These are phyloP conservation scores for Chenopodium berlandieri DNA, from an alignment of 148 eudicot species.

Conservation along the genomic window DNA sequence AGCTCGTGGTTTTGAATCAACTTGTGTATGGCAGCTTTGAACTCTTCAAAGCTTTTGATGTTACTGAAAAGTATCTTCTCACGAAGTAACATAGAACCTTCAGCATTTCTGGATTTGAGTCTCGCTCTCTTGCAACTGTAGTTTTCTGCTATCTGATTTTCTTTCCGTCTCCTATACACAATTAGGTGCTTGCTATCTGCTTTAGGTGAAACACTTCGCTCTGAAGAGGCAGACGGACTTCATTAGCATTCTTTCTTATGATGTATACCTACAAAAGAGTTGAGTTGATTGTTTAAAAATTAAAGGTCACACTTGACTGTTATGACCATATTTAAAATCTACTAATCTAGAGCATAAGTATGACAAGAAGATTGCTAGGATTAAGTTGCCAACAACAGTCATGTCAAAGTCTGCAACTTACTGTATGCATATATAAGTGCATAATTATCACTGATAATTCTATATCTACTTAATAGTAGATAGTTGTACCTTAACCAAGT, in stretches of 20 bases:
- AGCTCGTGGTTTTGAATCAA: conserved; percentile 48
- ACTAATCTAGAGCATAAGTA: too few relatives aligned
- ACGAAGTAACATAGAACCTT: not conserved
- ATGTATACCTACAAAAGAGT: conserved; percentile 43
- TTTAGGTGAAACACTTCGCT: conserved; percentile 11
- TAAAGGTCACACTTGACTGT: too few relatives aligned
- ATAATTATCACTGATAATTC: too few relatives aligned
- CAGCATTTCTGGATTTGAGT: not conserved
- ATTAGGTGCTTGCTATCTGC: conserved; percentile 1
- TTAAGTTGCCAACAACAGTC: too few relatives aligned
- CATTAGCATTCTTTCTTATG: conserved; percentile 41
- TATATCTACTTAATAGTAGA: too few relatives aligned
- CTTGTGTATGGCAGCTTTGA: conserved; percentile 35
- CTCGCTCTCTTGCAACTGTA: not conserved
- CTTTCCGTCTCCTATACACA: conserved; percentile 17
- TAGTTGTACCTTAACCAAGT: too few relatives aligned
- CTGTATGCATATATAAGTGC: too few relatives aligned
- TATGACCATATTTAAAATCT: too few relatives aligned
- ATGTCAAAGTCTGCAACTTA: not conserved
- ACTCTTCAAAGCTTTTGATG: conserved; percentile 20
- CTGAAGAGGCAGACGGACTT: conserved; percentile 41
- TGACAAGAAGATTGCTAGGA: too few relatives aligned
- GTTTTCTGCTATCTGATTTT: conserved; percentile 7
- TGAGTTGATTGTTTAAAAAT: not conserved
- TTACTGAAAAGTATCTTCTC: conserved; percentile 1